Percentiles rank a stretch among this genome's conserved stretches.
phyloP scores from a whole-genome alignment of 2,329 filamentous ascomycete species.

The Hypoxylon sp. region DNA sequence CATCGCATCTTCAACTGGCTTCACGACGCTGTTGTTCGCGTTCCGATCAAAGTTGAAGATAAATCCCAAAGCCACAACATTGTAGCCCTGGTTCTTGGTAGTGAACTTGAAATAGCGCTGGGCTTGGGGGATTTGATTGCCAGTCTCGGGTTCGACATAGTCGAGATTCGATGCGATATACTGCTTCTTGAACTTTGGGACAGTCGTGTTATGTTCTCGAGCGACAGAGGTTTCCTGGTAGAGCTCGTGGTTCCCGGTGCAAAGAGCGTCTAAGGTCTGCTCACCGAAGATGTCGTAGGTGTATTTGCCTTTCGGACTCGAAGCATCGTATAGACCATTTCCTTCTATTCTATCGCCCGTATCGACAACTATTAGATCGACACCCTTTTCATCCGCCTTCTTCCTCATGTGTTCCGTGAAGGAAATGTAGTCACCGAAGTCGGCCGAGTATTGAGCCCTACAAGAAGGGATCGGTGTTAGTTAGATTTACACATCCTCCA shows the following conservation, averaged over 20 bases:
- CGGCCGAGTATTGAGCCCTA: conserved; percentile 88
- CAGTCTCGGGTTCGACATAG: conserved; percentile 77
- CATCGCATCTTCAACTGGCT: conserved; percentile 80
- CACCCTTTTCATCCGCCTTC: conserved; percentile 78
- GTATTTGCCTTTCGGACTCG: conserved; percentile 85
- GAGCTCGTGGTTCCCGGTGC: conserved; percentile 92
- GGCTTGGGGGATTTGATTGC: conserved; percentile 77
- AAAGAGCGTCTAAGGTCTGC: conserved; percentile 84
- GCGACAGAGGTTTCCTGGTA: conserved; percentile 83
- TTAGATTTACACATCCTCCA: neutral
- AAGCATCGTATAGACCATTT: conserved; percentile 93
- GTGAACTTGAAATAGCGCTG: conserved; percentile 87
- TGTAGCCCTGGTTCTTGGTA: conserved; percentile 86
- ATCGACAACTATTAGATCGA: conserved; percentile 91
- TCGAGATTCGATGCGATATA: conserved; percentile 95
- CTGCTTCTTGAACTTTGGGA: conserved; percentile 80
- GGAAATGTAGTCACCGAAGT: conserved; percentile 98
- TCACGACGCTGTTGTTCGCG: conserved; percentile 88
- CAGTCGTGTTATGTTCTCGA: conserved; percentile 79
- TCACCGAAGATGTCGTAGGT: conserved; percentile 87
- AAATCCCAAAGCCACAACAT: conserved; percentile 90
- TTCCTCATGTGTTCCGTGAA: conserved; percentile 85
- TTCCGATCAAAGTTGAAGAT: conserved; percentile 93
- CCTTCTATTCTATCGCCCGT: conserved; percentile 94
- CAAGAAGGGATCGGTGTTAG: conserved; percentile 9